A percentile compares a stretch with the other conserved stretches of the same genome.
Conservation (phyloP, 2,329 filamentous ascomycete genomes). For the Botrytis porri region DNA sequence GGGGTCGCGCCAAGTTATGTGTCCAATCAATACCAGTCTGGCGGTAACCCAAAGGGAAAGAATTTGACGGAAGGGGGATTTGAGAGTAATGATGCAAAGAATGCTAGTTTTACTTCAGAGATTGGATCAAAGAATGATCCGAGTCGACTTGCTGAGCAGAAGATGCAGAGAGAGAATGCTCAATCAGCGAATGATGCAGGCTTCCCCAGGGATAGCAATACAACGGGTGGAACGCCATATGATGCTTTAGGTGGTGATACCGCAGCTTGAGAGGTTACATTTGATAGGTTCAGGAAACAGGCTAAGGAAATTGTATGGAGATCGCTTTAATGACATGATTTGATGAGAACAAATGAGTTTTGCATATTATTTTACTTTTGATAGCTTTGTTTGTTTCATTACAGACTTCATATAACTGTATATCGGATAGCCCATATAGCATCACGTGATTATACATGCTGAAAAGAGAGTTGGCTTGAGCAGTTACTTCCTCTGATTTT, state of each 20-base stretch:
- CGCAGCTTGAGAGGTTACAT: neutral
- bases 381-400: neutral
- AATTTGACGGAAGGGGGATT: conserved; percentile 36
- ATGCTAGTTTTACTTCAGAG: conserved; percentile 40
- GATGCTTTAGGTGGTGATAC: conserved; percentile 8
- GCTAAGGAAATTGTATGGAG: neutral
- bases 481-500: neutral
- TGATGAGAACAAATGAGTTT: neutral
- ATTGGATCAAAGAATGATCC: conserved; percentile 50
- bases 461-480: neutral
- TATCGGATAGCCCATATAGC: too few species aligned
- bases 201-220: conserved; percentile 29
- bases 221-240: conserved; percentile 10
- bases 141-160: conserved; percentile 45
- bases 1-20: conserved; percentile 34
- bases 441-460: neutral
- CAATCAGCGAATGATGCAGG: conserved; percentile 24
- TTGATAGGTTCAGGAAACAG: neutral
- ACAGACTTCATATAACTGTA: neutral
- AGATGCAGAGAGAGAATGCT: conserved; percentile 39
- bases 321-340: neutral
- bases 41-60: conserved; percentile 31
- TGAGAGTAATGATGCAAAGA: conserved; percentile 32
- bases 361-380: neutral
- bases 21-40: conserved; percentile 27